These are phyloP conservation scores for Amoeboaphelidium protococcarum DNA, from an alignment of 371 early-diverging fungal genomes.

Conservation along the genomic window DNA sequence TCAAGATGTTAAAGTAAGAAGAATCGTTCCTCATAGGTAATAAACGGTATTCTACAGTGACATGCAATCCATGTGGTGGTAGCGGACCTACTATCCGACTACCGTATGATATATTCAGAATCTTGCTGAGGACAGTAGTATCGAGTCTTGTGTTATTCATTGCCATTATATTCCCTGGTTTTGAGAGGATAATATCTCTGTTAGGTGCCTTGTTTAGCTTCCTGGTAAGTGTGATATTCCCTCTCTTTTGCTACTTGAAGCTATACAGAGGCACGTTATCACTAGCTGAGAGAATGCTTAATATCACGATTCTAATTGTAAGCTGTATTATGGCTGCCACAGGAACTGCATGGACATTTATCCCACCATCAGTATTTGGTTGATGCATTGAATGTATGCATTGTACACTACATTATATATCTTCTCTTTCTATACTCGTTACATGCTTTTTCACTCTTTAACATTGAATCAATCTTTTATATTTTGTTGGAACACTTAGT, in stretches of 20 bases:
- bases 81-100: not conserved
- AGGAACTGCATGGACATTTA: not conserved
- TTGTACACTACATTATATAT: no score
- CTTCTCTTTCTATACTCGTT: no score
- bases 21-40: not conserved
- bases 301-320: not conserved
- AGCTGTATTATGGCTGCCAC: not conserved
- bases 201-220: not conserved
- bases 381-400: no score
- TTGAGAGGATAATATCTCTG: not conserved
- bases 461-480: no score
- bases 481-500: no score
- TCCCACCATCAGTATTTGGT: no score
- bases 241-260: not conserved
- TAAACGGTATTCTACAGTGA: not conserved
- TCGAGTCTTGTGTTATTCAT: not conserved
- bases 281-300: not conserved
- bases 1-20: not conserved
- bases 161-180: not conserved
- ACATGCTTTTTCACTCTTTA: no score
- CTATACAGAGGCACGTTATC: no score
- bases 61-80: not conserved
- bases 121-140: not conserved
- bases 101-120: not conserved
- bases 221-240: not conserved